These are phyloP conservation scores for Lophium mytilinum DNA, from an alignment of 495 filamentous ascomycete genomes.

Conservation along the genomic window DNA sequence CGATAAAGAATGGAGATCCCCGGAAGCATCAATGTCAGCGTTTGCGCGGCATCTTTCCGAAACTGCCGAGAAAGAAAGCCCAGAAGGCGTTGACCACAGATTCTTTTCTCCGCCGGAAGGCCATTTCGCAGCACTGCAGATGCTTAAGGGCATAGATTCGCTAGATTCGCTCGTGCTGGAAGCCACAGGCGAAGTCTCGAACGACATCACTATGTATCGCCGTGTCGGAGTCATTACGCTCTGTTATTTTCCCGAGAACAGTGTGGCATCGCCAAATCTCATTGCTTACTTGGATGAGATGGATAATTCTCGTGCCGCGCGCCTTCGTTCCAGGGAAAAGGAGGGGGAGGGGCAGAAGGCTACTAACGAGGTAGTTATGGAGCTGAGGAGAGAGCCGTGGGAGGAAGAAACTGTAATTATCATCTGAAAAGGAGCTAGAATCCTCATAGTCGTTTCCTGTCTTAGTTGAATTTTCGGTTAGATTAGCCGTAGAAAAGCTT, in stretches of 20 bases:
- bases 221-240: conserved; percentile 6
- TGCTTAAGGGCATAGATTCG: conserved; percentile 1
- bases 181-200: not conserved
- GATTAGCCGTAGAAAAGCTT: too few species aligned
- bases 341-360: too few species aligned
- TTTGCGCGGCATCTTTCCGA: conserved; percentile 1
- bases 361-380: too few species aligned
- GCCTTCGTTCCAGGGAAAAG: too few species aligned
- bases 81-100: not conserved
- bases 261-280: not conserved
- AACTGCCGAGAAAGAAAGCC: conserved; percentile 2
- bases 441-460: too few species aligned
- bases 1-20: conserved; percentile 1
- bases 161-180: conserved; percentile 5
- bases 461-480: too few species aligned
- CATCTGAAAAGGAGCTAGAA: too few species aligned
- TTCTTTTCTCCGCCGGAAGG: not conserved
- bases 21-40: not conserved
- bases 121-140: conserved; percentile 3
- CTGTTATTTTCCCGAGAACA: not conserved
- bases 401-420: too few species aligned
- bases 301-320: too few species aligned
- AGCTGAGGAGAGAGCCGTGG: too few species aligned
- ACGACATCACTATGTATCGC: not conserved
- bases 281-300: too few species aligned